Conservation (phyloP, 2,329 filamentous ascomycete genomes). For the Neopestalotiopsis clavispora region DNA sequence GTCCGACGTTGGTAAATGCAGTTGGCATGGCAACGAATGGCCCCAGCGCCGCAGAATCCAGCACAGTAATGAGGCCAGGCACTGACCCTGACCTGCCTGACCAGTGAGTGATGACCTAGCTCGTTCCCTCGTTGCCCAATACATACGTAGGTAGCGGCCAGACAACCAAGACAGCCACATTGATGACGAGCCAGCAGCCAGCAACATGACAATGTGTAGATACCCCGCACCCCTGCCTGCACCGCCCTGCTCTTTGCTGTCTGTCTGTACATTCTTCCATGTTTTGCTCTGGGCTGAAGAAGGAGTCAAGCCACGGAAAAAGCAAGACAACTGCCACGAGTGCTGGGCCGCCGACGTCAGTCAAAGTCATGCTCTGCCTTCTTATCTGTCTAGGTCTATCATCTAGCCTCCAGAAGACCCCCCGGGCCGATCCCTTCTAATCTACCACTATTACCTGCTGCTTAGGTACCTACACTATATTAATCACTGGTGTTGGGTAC, state of each 20-base stretch:
- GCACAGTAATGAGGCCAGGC: background rate
- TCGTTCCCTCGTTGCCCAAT: background rate
- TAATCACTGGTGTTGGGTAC: background rate
- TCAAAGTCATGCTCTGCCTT: background rate
- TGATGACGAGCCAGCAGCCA: background rate
- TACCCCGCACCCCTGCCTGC: background rate
- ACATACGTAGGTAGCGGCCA: background rate
- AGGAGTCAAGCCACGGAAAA: background rate
- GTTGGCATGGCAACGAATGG: constrained; percentile 12
- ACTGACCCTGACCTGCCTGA: background rate
- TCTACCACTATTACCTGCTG: background rate
- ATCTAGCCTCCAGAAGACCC: background rate
- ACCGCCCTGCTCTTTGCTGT: background rate
- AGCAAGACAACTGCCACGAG: background rate
- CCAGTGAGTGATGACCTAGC: background rate
- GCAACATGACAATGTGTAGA: background rate
- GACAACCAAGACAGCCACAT: too few relatives aligned
- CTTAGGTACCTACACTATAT: background rate
- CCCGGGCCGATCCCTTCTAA: background rate
- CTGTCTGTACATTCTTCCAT: background rate
- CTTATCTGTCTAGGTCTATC: background rate
- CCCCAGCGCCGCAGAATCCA: background rate
- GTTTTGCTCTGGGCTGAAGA: background rate
- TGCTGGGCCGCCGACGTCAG: background rate
- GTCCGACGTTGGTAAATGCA: constrained; percentile 7